Evolutionary conservation across 23 red algal species (phyloP).

Genomic region (Gracilaria gracilis): DNA sequence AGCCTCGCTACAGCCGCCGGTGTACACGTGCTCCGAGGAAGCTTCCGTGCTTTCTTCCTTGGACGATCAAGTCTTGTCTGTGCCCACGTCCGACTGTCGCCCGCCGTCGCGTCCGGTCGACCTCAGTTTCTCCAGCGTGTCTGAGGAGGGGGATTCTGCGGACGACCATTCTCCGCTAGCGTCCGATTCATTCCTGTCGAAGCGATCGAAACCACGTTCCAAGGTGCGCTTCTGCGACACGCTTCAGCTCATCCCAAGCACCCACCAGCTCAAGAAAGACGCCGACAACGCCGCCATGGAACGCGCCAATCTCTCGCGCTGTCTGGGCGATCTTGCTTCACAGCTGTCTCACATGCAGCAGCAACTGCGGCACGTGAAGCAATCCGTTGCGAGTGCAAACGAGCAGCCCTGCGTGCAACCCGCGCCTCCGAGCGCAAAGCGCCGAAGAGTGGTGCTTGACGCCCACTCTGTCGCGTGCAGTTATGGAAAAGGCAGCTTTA

Average conservation of each 20-base stretch:
- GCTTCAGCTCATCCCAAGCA: constrained; percentile 38
- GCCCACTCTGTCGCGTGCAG: constrained; percentile 13
- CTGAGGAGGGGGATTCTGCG: background rate
- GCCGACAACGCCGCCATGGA: constrained; percentile 14
- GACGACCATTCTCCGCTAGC: constrained; percentile 3
- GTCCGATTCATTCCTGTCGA: background rate
- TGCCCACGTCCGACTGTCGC: background rate
- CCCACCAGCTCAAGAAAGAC: constrained; percentile 26
- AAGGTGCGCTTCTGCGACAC: constrained; percentile 36
- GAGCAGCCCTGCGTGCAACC: background rate
- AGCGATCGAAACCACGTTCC: background rate
- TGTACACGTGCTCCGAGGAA: background rate
- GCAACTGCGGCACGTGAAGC: constrained; percentile 30
- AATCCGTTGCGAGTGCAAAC: background rate
- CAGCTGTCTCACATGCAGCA: constrained; percentile 26
- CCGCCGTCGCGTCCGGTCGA: background rate
- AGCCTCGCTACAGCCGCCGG: constrained; percentile 4
- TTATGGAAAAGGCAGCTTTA: constrained; percentile 44
- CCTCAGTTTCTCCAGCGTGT: constrained; percentile 22
- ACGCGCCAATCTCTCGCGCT: constrained; percentile 17
- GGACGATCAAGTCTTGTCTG: background rate
- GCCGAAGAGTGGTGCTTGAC: constrained; percentile 49
- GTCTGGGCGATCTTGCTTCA: constrained; percentile 29
- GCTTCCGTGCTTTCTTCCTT: background rate
- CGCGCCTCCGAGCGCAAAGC: background rate